Evolutionary conservation across 495 filamentous ascomycete genomes (phyloP).

Genomic region (Physcia stellaris): DNA sequence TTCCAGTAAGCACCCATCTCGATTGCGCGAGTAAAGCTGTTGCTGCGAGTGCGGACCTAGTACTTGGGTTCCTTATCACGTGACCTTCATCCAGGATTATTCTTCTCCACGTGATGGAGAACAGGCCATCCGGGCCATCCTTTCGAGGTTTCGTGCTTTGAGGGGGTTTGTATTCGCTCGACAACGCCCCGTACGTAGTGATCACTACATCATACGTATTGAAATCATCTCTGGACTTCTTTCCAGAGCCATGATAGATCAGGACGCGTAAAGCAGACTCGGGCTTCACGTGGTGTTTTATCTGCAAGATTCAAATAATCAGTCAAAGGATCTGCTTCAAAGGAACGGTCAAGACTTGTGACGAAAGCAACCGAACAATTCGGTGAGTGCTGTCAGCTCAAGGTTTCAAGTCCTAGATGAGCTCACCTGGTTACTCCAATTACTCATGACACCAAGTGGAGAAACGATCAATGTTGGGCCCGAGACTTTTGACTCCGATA

Average conservation of each 20-base stretch:
- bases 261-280: slow-evolving; percentile 49
- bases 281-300: slow-evolving; percentile 52
- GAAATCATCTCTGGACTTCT: slow-evolving; percentile 42
- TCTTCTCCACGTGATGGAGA: slow-evolving; percentile 62
- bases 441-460: slow-evolving; percentile 81
- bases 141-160: slow-evolving; percentile 15
- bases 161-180: slow-evolving; percentile 26
- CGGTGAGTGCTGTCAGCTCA: too few relatives aligned
- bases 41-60: slow-evolving; percentile 57
- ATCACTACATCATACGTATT: slow-evolving; percentile 58
- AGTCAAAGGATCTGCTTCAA: too few relatives aligned
- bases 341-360: too few relatives aligned
- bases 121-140: slow-evolving; percentile 31
- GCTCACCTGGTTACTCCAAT: slow-evolving; percentile 80
- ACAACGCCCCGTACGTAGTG: slow-evolving; percentile 64
- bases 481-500: slow-evolving; percentile 36
- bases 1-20: slow-evolving; percentile 74
- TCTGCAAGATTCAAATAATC: too few relatives aligned
- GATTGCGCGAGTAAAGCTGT: slow-evolving; percentile 52
- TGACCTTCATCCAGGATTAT: slow-evolving; percentile 85
- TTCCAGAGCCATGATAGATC: slow-evolving; percentile 58
- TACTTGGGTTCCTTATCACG: slow-evolving; percentile 63
- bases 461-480: slow-evolving; percentile 61
- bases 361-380: too few relatives aligned
- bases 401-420: too few relatives aligned